Percentiles rank a stretch among this genome's conserved stretches.
Evolutionary conservation across 1,284 basidiomycete genomes (phyloP).

Genomic region (Vanrija pseudolonga): DNA sequence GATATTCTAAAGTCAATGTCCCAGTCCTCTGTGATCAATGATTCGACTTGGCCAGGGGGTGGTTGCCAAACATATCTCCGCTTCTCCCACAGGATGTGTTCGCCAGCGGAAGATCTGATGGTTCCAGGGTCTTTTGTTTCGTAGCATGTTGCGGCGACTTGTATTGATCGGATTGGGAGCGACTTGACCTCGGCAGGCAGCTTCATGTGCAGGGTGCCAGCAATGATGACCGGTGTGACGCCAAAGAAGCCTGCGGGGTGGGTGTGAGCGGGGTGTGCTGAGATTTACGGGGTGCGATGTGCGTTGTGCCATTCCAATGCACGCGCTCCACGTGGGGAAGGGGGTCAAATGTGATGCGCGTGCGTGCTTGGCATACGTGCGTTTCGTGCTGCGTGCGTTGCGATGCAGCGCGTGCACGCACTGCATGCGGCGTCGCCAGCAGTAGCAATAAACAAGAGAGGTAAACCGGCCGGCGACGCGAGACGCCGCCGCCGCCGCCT

Average conservation of each 20-base stretch:
- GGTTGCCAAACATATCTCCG: conserved; percentile 22
- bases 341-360: too few relatives aligned
- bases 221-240: conserved; percentile 32
- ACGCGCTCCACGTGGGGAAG: too few relatives aligned
- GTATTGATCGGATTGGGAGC: conserved; percentile 25
- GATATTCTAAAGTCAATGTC: conserved; percentile 23
- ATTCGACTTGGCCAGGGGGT: conserved; percentile 17
- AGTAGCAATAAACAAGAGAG: too few relatives aligned
- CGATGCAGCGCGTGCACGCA: too few relatives aligned
- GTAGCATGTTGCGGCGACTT: conserved; percentile 27
- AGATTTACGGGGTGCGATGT: too few relatives aligned
- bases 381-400: too few relatives aligned
- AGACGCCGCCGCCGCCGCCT: too few relatives aligned
- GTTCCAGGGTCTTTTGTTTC: conserved; percentile 22
- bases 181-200: conserved; percentile 15
- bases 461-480: too few relatives aligned
- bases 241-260: conserved; percentile 37
- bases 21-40: conserved; percentile 25
- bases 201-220: conserved; percentile 24
- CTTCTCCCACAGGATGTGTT: conserved; percentile 32
- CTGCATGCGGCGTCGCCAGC: too few relatives aligned
- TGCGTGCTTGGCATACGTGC: too few relatives aligned
- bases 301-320: too few relatives aligned
- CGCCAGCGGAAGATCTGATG: conserved; percentile 9
- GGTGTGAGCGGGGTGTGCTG: conserved; percentile 5